Percentiles rank a stretch among this genome's conserved stretches.
These are phyloP conservation scores for Phytophthora ohioensis DNA, from an alignment of 352 stramenopile genomes.

Conservation along the genomic window DNA sequence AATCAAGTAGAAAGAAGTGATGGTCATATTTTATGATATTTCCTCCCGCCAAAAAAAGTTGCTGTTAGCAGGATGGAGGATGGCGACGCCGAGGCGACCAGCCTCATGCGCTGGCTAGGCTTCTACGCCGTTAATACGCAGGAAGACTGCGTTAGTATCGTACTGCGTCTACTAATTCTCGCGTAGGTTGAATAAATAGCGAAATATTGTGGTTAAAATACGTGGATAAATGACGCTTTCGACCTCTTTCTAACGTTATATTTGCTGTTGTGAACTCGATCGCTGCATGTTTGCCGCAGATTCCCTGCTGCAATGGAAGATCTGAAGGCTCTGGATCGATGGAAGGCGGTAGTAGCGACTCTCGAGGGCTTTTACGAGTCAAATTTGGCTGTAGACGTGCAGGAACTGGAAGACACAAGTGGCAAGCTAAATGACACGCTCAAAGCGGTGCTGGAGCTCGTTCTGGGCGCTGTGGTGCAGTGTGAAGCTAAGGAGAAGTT, in stretches of 20 bases:
- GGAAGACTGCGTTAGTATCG: conserved; percentile 7
- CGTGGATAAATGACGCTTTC: background rate
- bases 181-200: conserved; percentile 22
- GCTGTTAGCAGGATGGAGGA: conserved; percentile 8
- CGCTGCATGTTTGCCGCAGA: conserved; percentile 3
- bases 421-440: conserved; percentile 26
- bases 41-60: conserved; percentile 26
- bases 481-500: conserved; percentile 63
- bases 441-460: conserved; percentile 45
- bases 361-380: conserved; percentile 69
- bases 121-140: conserved; percentile 32
- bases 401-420: conserved; percentile 21
- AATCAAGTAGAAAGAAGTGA: conserved; percentile 8
- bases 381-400: conserved; percentile 28
- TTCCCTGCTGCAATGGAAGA: conserved; percentile 17
- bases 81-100: conserved; percentile 28
- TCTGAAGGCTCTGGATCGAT: background rate
- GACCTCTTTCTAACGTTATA: conserved; percentile 24
- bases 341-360: conserved; percentile 21
- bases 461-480: conserved; percentile 65
- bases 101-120: conserved; percentile 43
- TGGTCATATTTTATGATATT: conserved; percentile 24
- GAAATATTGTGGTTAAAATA: background rate
- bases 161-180: conserved; percentile 22
- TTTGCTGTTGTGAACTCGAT: conserved; percentile 11